Conservation (phyloP, 179 eudicot genomes). For the Spergularia azorica region DNA sequence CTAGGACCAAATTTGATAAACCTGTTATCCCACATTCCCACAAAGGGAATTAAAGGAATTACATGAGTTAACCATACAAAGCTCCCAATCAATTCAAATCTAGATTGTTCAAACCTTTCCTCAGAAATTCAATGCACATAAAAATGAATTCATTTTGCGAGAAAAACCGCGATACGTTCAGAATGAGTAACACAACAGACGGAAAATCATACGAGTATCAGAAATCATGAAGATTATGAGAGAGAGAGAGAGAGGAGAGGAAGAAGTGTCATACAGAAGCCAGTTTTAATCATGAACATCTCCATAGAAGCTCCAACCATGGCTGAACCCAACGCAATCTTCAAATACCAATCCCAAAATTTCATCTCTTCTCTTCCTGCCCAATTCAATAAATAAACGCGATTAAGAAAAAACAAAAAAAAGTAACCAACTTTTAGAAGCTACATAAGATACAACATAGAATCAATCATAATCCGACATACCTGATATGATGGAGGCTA, state of each 20-base stretch:
- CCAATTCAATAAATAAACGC: too few relatives aligned
- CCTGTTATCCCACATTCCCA: not conserved
- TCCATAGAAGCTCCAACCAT: constrained; percentile 85
- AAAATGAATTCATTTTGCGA: not conserved
- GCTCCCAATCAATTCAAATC: not conserved
- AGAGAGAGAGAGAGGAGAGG: constrained; percentile 20
- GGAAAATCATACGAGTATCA: not conserved
- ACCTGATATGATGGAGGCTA: too few relatives aligned
- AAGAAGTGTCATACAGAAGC: constrained; percentile 73
- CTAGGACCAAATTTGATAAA: not conserved
- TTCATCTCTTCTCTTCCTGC: constrained; percentile 45
- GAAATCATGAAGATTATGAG: not conserved
- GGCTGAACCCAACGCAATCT: constrained; percentile 65
- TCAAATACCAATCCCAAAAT: constrained; percentile 77
- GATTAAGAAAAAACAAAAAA: too few relatives aligned
- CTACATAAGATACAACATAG: too few relatives aligned
- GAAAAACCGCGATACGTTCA: not conserved
- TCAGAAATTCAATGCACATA: not conserved
- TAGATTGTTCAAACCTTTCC: not conserved
- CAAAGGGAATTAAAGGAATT: not conserved
- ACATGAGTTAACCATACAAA: not conserved
- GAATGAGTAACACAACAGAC: not conserved
- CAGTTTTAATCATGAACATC: constrained; percentile 86
- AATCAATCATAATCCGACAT: too few relatives aligned
- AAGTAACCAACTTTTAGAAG: too few relatives aligned